Conservation (phyloP, 2,329 filamentous ascomycete genomes). For the Aspergillus pseudotamarii region DNA sequence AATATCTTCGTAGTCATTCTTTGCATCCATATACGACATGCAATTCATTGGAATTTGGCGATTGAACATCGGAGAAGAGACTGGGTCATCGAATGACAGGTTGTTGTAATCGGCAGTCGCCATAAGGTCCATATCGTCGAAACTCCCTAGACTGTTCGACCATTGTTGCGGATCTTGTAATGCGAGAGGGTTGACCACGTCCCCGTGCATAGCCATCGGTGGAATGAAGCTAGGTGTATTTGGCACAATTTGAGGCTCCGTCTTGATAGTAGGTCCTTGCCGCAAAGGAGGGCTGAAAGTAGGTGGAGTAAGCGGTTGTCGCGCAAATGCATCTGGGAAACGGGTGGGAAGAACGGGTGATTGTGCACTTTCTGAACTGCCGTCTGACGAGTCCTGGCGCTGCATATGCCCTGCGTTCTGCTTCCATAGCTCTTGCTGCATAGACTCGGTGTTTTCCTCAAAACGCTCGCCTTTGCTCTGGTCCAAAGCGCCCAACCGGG, state of each 20-base stretch:
- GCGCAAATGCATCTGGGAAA: constrained; percentile 34
- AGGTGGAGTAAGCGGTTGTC: constrained; percentile 45
- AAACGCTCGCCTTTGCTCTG: constrained; percentile 56
- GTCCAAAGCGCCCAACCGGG: constrained; percentile 60
- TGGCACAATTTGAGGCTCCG: constrained; percentile 26
- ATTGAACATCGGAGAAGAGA: constrained; percentile 40
- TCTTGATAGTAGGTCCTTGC: constrained; percentile 32
- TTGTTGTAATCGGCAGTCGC: constrained; percentile 32
- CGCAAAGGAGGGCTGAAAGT: constrained; percentile 40
- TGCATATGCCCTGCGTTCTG: constrained; percentile 56
- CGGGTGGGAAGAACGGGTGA: constrained; percentile 39
- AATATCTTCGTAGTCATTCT: constrained; percentile 43
- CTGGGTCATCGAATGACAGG: constrained; percentile 37
- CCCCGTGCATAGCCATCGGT: constrained; percentile 33
- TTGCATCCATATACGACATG: constrained; percentile 35
- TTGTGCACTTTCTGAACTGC: constrained; percentile 59
- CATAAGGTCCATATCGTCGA: constrained; percentile 40
- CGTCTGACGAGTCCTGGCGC: constrained; percentile 59
- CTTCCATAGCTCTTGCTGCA: constrained; percentile 59
- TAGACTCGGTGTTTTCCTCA: constrained; percentile 59
- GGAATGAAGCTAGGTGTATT: constrained; percentile 27
- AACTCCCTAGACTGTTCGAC: constrained; percentile 29
- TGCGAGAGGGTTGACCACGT: constrained; percentile 40
- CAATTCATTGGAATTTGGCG: constrained; percentile 39
- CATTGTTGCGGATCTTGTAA: constrained; percentile 36